Base-by-base conservation (phyloP, 331 rosid genomes). In the Pyrus hybrid region DNA sequence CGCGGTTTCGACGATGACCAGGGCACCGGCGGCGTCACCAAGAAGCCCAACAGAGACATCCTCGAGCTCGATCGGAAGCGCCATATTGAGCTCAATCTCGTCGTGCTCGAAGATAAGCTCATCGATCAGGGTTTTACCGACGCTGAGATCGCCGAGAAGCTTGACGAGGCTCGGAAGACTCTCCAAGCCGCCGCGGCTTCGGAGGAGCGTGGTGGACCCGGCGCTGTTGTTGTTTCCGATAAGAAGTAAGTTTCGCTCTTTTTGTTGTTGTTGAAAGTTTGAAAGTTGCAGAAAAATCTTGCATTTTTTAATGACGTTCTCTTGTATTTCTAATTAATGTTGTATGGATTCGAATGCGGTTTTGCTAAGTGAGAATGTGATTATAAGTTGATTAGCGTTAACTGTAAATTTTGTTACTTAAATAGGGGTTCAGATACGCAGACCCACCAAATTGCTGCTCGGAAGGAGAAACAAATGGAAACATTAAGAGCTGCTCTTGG, bases 381-480 rank as follows among this genome's bases (percentile, higher is more conserved):
- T 67, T 67, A 13, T 6, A 67, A 13, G 33, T 26, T 53, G 33
- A 26, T 54, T 13, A 18, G 10, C 67, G n/a, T 67, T 26, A 35
- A 32, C 13, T 17, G 10, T 77, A 3, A n/a, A 6, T 43, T 76
- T 41, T 75, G 68, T 32, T 63, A 53, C 37, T 73, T 74, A 20
- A 23, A 2, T 78, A 95, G 99, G 86, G 65, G 89, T 77, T 87
- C 93, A 6, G 96, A 90, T 71, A 95, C 97, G 2, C 99, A 95
- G 86, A 92, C 90, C 21, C 99, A 95, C 80, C 99, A 95, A 79
- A 84, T 95, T 78, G 99, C 99, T 67, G 99, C 99, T 16, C 84
- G 99, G 79, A 95, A 95, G 77, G 97, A 95, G 85, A 93, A 83
- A 76, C 99, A 92, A 81, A 90, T 92, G 96, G 97, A 90, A 75